phyloP scores from a whole-genome alignment of 1,284 basidiomycete species.

The Termitomyces sp. region DNA sequence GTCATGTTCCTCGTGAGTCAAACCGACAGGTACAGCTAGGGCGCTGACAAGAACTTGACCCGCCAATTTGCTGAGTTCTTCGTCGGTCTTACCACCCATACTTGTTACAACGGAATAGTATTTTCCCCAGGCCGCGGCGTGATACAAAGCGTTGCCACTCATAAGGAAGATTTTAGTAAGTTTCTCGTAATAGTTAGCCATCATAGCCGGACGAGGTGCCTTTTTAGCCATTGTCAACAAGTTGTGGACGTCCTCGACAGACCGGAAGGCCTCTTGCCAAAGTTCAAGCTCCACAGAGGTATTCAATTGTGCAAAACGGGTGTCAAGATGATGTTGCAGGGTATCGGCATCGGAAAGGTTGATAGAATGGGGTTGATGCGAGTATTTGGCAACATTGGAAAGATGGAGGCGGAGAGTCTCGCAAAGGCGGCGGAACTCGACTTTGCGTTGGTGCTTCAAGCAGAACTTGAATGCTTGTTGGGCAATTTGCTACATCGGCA shows the following conservation, averaged over 20 bases:
- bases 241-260: slow-evolving; percentile 97
- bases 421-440: slow-evolving; percentile 96
- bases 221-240: slow-evolving; percentile 92
- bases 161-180: slow-evolving; percentile 94
- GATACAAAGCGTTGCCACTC: slow-evolving; percentile 92
- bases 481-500: slow-evolving; percentile 72
- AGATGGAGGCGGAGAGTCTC: slow-evolving; percentile 96
- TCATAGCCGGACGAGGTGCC: slow-evolving; percentile 88
- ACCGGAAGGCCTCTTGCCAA: slow-evolving; percentile 99
- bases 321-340: slow-evolving; percentile 95
- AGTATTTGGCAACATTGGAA: slow-evolving; percentile 92
- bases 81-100: slow-evolving; percentile 67
- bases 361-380: slow-evolving; percentile 95
- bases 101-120: slow-evolving; percentile 71
- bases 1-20: slow-evolving; percentile 61
- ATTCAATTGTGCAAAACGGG: slow-evolving; percentile 95
- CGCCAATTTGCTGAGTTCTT: slow-evolving; percentile 80
- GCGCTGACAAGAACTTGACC: slow-evolving; percentile 92
- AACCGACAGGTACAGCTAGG: slow-evolving; percentile 88
- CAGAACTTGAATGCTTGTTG: slow-evolving; percentile 98
- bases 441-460: slow-evolving; percentile 89
- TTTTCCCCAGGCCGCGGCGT: slow-evolving; percentile 93
- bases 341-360: slow-evolving; percentile 96
- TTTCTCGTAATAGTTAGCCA: slow-evolving; percentile 99
- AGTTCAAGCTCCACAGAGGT: slow-evolving; percentile 98